Percentiles rank a stretch among this genome's conserved stretches.
phyloP scores from a whole-genome alignment of 805 yeast species.

The Monosporozyma aerobia region DNA sequence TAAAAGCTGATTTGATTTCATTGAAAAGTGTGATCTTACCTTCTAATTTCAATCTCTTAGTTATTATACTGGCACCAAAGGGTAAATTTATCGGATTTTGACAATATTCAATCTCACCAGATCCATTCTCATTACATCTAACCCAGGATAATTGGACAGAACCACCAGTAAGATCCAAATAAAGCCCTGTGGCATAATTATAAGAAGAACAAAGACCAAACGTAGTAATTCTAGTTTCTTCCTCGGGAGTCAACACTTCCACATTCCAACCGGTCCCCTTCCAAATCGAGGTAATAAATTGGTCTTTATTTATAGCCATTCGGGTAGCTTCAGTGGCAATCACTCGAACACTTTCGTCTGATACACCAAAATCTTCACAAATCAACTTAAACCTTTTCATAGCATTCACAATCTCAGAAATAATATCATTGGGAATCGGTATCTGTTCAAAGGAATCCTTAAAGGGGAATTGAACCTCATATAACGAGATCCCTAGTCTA shows the following conservation, averaged over 20 bases:
- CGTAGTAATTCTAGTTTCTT: conserved; percentile 60
- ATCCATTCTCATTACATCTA: conserved; percentile 30
- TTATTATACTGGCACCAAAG: conserved; percentile 64
- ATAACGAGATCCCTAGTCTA: conserved; percentile 58
- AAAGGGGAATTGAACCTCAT: conserved; percentile 47
- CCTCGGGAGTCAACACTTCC: conserved; percentile 47
- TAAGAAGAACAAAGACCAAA: conserved; percentile 70
- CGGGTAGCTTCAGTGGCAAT: conserved; percentile 72
- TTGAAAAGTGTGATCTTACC: conserved; percentile 39
- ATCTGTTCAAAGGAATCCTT: conserved; percentile 28
- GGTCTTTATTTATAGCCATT: conserved; percentile 55
- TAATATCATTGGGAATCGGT: conserved; percentile 50
- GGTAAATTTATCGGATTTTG: conserved; percentile 55
- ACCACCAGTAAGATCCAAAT: conserved; percentile 70
- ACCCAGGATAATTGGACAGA: conserved; percentile 66
- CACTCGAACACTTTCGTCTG: conserved; percentile 48
- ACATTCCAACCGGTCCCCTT: conserved; percentile 63
- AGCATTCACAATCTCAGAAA: conserved; percentile 50
- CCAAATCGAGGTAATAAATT: conserved; percentile 45
- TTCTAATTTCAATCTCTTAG: conserved; percentile 45
- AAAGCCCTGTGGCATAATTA: conserved; percentile 55
- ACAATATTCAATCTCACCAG: conserved; percentile 48
- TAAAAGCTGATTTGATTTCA: conserved; percentile 43
- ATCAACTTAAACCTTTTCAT: conserved; percentile 59
- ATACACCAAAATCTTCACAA: conserved; percentile 68